phyloP scores from a whole-genome alignment of 2,329 filamentous ascomycete species.

The Cladosporium colombiae region DNA sequence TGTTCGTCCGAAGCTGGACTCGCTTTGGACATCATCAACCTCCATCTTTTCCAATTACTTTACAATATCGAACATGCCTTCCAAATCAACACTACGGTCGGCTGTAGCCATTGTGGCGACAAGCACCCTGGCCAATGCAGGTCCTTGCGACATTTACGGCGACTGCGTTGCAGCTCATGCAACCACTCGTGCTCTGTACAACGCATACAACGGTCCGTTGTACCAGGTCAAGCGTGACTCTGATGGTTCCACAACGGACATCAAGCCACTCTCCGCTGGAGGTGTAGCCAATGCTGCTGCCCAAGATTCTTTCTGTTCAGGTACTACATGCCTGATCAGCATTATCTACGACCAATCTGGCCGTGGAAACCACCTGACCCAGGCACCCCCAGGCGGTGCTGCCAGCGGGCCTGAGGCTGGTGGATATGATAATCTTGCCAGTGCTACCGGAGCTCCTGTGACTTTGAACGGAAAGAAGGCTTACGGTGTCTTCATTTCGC shows the following conservation, averaged over 20 bases:
- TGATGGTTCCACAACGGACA: conserved; percentile 50
- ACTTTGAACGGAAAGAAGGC: conserved; percentile 59
- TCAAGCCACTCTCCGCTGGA: conserved; percentile 57
- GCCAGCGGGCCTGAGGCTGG: conserved; percentile 58
- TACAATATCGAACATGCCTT: conserved; percentile 52
- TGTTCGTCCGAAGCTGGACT: not conserved
- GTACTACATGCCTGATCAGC: conserved; percentile 63
- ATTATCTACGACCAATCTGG: conserved; percentile 67
- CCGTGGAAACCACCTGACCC: conserved; percentile 61
- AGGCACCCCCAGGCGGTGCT: conserved; percentile 55
- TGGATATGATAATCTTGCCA: conserved; percentile 62
- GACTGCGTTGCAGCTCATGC: conserved; percentile 64
- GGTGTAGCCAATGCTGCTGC: conserved; percentile 62
- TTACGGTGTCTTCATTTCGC: conserved; percentile 64
- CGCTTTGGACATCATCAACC: not conserved
- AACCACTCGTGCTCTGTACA: conserved; percentile 65
- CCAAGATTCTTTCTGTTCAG: conserved; percentile 61
- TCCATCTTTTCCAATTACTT: not conserved
- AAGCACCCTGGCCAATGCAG: conserved; percentile 44
- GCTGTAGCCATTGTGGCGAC: conserved; percentile 41
- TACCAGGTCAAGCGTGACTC: conserved; percentile 63
- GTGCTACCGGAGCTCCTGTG: conserved; percentile 62
- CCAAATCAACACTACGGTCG: conserved; percentile 29
- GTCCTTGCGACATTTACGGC: conserved; percentile 55
- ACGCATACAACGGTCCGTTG: conserved; percentile 53